Conservation (phyloP, 2,329 filamentous ascomycete genomes). For the Chrysoporthe cubensis region DNA sequence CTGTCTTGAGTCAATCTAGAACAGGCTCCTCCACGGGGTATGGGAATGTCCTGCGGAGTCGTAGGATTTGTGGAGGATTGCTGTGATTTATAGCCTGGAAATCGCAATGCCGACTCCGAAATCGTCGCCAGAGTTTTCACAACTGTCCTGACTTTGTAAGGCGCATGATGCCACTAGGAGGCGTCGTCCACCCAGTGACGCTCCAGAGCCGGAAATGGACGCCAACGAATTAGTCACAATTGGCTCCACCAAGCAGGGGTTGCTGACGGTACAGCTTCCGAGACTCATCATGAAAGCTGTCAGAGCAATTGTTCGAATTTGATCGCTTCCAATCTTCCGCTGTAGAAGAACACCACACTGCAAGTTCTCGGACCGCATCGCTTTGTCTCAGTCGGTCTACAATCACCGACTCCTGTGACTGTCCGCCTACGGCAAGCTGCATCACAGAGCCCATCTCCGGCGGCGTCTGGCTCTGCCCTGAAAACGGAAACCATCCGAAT, state of each 20-base stretch:
- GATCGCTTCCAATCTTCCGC: not conserved
- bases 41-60: not conserved
- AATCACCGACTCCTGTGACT: not conserved
- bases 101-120: slow-evolving; percentile 1
- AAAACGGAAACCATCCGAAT: slow-evolving; percentile 1
- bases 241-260: slow-evolving; percentile 5
- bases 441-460: not conserved
- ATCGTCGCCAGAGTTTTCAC: slow-evolving; percentile 11
- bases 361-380: not conserved
- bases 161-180: slow-evolving; percentile 10
- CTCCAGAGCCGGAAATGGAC: slow-evolving; percentile 6
- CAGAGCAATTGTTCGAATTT: not conserved
- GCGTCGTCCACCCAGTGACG: slow-evolving; percentile 1
- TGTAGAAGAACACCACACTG: not conserved
- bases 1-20: not conserved
- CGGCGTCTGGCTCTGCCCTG: not conserved
- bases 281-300: slow-evolving; percentile 7
- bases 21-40: not conserved
- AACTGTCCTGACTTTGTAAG: not conserved
- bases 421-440: not conserved
- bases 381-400: not conserved
- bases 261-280: slow-evolving; percentile 11
- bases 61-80: not conserved
- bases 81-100: not conserved
- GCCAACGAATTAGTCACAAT: slow-evolving; percentile 15